Conservation (phyloP, 2,329 filamentous ascomycete species). For the Fusarium praegraminearum region DNA sequence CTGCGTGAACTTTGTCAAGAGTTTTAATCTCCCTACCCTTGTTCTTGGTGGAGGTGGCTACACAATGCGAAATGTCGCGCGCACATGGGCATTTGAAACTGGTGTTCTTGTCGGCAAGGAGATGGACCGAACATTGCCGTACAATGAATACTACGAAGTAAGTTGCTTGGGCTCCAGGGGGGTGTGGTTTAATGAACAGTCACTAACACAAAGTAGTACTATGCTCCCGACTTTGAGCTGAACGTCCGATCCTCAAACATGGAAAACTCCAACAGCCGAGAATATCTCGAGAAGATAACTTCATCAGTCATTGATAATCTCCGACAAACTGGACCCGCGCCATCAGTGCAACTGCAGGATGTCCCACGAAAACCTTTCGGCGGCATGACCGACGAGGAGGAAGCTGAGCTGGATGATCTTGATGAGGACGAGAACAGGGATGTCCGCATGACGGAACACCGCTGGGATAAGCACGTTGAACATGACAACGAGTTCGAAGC, state of each 20-base stretch:
- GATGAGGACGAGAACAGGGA: conserved; percentile 92
- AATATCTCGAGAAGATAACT: conserved; percentile 86
- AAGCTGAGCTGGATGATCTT: conserved; percentile 73
- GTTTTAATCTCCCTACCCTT: conserved; percentile 85
- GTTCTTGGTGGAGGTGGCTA: conserved; percentile 96
- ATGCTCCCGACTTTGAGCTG: conserved; percentile 89
- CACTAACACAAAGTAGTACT: conserved; percentile 72
- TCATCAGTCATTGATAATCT: conserved; percentile 87
- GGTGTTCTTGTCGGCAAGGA: conserved; percentile 86
- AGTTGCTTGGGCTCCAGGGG: conserved; percentile 47
- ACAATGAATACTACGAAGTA: conserved; percentile 94
- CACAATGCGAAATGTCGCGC: conserved; percentile 95
- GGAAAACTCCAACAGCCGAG: conserved; percentile 88
- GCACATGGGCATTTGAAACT: conserved; percentile 97
- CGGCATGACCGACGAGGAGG: conserved; percentile 74
- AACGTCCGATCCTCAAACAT: conserved; percentile 90
- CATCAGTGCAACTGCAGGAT: conserved; percentile 92
- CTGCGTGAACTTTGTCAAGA: conserved; percentile 92
- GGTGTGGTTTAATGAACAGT: background rate
- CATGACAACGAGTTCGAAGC: conserved; percentile 86
- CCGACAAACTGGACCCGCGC: conserved; percentile 84
- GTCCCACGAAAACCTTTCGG: conserved; percentile 71
- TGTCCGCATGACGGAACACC: conserved; percentile 81
- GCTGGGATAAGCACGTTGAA: conserved; percentile 82
- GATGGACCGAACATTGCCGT: conserved; percentile 86